These are phyloP conservation scores for Dictyophora rubrovolvata DNA, from an alignment of 768 basidiomycete genomes.

Conservation along the genomic window DNA sequence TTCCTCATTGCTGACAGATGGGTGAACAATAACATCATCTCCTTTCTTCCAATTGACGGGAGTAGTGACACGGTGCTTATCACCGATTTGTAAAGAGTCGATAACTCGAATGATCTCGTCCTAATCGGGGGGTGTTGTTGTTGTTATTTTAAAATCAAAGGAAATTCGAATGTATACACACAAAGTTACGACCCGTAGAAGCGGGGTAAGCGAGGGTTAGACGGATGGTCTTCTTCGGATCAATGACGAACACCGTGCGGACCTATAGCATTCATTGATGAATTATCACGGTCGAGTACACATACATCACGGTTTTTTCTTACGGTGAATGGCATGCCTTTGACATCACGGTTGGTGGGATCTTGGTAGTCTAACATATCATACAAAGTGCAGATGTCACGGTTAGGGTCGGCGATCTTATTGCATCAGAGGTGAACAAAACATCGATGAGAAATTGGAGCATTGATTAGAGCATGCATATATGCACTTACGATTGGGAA, in stretches of 20 bases:
- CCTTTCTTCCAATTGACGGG: conserved; percentile 95
- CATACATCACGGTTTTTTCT: no score
- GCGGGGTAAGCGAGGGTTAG: conserved; percentile 88
- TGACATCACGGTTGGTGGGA: conserved; percentile 74
- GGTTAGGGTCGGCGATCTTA: conserved; percentile 92
- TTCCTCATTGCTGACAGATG: conserved; percentile 73
- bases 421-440: neutral
- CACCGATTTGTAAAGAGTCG: conserved; percentile 88
- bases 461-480: no score
- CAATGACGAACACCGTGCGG: conserved; percentile 94
- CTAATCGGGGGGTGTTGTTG: conserved; percentile 13
- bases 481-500: conserved; percentile 76
- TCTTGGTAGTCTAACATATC: conserved; percentile 98
- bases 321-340: conserved; percentile 91
- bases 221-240: conserved; percentile 93
- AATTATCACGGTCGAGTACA: no score
- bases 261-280: conserved; percentile 38
- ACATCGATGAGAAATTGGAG: neutral
- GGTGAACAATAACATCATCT: conserved; percentile 89
- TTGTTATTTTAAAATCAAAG: neutral
- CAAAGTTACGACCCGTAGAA: conserved; percentile 90
- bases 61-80: conserved; percentile 76
- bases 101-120: conserved; percentile 66
- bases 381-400: conserved; percentile 76
- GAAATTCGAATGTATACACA: conserved; percentile 12